phyloP scores from a whole-genome alignment of 1,139 yeast species.

The Saccharomyces hybrid region DNA sequence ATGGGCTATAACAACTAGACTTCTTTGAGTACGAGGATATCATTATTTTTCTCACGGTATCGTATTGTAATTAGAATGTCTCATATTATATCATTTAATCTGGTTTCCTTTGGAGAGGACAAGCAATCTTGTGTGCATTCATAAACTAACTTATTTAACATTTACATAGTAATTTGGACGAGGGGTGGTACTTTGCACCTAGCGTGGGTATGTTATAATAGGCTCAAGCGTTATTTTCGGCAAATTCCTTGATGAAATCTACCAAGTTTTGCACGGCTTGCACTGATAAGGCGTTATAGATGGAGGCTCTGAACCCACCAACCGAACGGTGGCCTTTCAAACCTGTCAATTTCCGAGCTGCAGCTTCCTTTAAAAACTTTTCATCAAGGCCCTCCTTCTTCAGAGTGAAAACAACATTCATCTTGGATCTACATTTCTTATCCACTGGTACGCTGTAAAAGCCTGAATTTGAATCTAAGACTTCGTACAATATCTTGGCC shows the following conservation, averaged over 20 bases:
- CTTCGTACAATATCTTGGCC: conserved; percentile 53
- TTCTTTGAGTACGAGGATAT: conserved; percentile 72
- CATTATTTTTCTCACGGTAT: conserved; percentile 49
- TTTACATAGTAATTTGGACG: not conserved
- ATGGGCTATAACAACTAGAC: conserved; percentile 54
- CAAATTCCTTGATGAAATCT: conserved; percentile 58
- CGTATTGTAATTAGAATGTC: conserved; percentile 66
- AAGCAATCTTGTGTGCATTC: not conserved
- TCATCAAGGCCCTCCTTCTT: conserved; percentile 55
- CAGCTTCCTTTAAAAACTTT: conserved; percentile 58
- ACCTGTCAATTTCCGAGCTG: conserved; percentile 53
- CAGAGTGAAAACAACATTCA: conserved; percentile 89
- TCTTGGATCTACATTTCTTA: conserved; percentile 59
- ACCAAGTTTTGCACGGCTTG: conserved; percentile 56
- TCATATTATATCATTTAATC: conserved; percentile 35
- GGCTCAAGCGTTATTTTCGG: conserved; percentile 31
- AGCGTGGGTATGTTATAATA: not conserved
- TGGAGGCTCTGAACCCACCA: conserved; percentile 92
- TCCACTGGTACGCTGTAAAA: conserved; percentile 63
- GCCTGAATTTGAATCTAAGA: conserved; percentile 57
- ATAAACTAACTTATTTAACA: not conserved
- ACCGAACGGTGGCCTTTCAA: conserved; percentile 95
- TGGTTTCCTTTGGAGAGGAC: not conserved
- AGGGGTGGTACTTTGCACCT: not conserved
- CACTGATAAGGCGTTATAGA: conserved; percentile 76